phyloP scores from a whole-genome alignment of 495 filamentous ascomycete genomes.

The Aspergillus avenaceus region DNA sequence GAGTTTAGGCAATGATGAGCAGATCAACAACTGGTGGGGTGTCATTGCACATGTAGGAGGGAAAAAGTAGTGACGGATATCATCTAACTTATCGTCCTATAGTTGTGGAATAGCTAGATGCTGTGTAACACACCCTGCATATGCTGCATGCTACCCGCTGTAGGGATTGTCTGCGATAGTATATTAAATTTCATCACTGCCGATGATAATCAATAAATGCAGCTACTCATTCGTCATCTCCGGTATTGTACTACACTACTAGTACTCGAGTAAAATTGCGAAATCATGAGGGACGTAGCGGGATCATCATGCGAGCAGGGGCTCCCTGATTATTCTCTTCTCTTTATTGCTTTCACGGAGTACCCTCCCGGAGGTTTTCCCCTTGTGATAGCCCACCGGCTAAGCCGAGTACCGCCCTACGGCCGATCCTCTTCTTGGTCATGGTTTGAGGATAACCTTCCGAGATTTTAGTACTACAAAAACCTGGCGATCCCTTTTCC shows the following conservation, averaged over 20 bases:
- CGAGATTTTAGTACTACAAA: conserved; percentile 6
- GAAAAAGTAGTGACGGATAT: neutral
- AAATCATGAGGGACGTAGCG: too few species aligned
- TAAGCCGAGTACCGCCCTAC: conserved; percentile 10
- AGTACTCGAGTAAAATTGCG: too few species aligned
- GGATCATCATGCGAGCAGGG: neutral
- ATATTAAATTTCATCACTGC: neutral
- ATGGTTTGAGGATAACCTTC: conserved; percentile 3
- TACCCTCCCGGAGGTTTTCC: neutral
- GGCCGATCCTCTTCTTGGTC: conserved; percentile 15
- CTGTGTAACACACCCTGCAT: neutral
- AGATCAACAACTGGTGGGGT: neutral
- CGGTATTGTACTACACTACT: too few species aligned
- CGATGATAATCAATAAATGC: neutral
- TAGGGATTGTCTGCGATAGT: neutral
- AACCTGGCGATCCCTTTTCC: conserved; percentile 9
- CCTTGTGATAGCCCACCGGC: conserved; percentile 10
- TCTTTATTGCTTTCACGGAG: neutral
- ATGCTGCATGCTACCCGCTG: neutral
- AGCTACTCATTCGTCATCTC: neutral
- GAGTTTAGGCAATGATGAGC: neutral
- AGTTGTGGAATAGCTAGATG: neutral
- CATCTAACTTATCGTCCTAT: neutral
- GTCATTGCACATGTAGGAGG: neutral
- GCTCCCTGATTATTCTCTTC: neutral